These are phyloP conservation scores for Penicillium riverlandense DNA, from an alignment of 495 filamentous ascomycete genomes.

Conservation along the genomic window DNA sequence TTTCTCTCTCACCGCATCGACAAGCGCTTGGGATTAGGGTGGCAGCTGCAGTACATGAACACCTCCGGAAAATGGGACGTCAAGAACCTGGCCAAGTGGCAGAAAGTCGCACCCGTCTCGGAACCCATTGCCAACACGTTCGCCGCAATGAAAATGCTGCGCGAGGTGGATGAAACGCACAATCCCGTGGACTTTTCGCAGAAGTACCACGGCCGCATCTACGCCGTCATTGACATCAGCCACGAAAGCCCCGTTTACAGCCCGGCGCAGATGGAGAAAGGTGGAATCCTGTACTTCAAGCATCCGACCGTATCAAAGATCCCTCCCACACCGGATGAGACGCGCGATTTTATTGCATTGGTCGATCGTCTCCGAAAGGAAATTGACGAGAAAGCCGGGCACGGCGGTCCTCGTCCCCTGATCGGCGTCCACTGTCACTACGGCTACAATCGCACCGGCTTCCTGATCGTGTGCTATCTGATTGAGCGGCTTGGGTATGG, in stretches of 20 bases:
- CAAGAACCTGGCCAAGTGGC: conserved; percentile 92
- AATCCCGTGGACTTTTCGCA: conserved; percentile 66
- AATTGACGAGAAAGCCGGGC: conserved; percentile 29
- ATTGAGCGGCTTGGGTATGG: conserved; percentile 70
- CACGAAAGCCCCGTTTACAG: conserved; percentile 83
- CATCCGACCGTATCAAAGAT: conserved; percentile 90
- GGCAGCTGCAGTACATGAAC: conserved; percentile 83
- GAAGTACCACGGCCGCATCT: conserved; percentile 57
- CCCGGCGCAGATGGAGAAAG: conserved; percentile 61
- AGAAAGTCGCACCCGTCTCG: conserved; percentile 68
- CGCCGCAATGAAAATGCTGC: conserved; percentile 79
- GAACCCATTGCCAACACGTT: conserved; percentile 68
- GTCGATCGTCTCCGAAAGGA: conserved; percentile 59
- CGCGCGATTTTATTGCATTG: conserved; percentile 66
- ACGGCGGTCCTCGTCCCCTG: conserved; percentile 41
- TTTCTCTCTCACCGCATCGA: conserved; percentile 73
- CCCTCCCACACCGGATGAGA: conserved; percentile 71
- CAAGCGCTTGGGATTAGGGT: conserved; percentile 69
- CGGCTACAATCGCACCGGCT: conserved; percentile 87
- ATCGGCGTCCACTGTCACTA: conserved; percentile 95
- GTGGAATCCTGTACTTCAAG: conserved; percentile 75
- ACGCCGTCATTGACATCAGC: conserved; percentile 80
- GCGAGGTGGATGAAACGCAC: conserved; percentile 79
- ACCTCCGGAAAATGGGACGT: conserved; percentile 95
- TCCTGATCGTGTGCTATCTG: conserved; percentile 84